Base-by-base conservation (phyloP, 1,139 yeast genomes). In the Suhomyces bolitotheri region DNA sequence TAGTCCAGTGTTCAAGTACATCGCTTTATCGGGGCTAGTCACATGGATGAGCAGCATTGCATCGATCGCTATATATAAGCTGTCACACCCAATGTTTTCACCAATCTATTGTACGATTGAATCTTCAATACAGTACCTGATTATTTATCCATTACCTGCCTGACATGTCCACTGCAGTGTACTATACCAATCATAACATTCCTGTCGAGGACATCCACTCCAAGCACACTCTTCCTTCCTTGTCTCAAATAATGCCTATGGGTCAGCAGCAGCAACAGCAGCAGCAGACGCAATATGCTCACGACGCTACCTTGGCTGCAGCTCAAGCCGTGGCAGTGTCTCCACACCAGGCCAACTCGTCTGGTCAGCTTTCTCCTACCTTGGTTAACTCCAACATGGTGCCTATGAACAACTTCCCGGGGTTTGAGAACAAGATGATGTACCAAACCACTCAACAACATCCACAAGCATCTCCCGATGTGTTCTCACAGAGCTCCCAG, bases 231-330 rank as follows among this genome's bases (percentile, higher is more conserved):
- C 52, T 62, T 38, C 66, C 66, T 8, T 60, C 66, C 15, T 58
- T 62, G 41, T 54, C 65, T 0, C 65, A 59, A 39, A 56, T 62
- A 20, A 60, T 62, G 60, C 66, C 65, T 12, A 48, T 50, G n/a
- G 46, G 51, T 32, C 53, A 45, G n/a, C 49, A 46, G 33, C 42
- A 34, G 7, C 46, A 41, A 30, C 41, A 41, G 25, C 49, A 42
- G 22, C 45, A 38, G 27, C 50, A 38, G 17, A 31, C 39, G 8
- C 43, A 40, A 17, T 40, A 38, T 26, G 22, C 42, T 19, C 45
- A 39, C 27, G 45, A 37, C 17, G 44, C 43, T 25, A 38, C 43
- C 11, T 31, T 42, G 36, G 44, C 46, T 21, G 45, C 43, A 16
- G 39, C 44, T 4, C 36, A 39, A 13, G 42, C 51, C 33, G 38